Evolutionary conservation across 192 early-diverging fungal species (phyloP).

Genomic region (Coemansia sp.): DNA sequence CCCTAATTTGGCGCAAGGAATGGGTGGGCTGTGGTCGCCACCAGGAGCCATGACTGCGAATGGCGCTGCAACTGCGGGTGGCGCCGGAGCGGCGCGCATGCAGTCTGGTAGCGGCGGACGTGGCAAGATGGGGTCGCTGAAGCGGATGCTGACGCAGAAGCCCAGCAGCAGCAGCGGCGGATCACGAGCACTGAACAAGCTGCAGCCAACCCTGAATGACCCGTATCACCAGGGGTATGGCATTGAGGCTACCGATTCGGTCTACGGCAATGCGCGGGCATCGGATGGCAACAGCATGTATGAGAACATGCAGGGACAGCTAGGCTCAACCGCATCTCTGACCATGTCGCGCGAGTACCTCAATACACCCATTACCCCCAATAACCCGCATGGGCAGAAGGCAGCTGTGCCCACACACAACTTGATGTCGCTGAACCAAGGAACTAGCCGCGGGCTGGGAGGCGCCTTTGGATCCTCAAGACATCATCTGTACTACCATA

Average conservation of each 20-base stretch:
- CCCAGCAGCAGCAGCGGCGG: conserved; percentile 8
- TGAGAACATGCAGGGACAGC: conserved; percentile 17
- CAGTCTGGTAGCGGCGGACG: conserved; percentile 6
- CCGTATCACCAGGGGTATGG: conserved; percentile 54
- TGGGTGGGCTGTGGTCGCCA: conserved; percentile 19
- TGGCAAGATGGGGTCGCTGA: conserved; percentile 45
- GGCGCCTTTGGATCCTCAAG: conserved; percentile 21
- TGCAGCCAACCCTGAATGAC: conserved; percentile 35
- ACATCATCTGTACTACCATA: conserved; percentile 49
- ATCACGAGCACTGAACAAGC: conserved; percentile 7
- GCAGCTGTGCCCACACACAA: conserved; percentile 3
- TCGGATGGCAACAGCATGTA: conserved; percentile 32
- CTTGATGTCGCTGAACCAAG: conserved; percentile 12
- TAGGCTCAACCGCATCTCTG: conserved; percentile 46
- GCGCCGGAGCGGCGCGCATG: not conserved
- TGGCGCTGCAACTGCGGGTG: conserved; percentile 12
- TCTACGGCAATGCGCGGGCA: conserved; percentile 19
- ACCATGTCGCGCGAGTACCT: conserved; percentile 43
- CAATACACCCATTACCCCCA: conserved; percentile 32
- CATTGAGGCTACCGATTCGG: conserved; percentile 29
- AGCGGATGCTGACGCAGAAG: conserved; percentile 51
- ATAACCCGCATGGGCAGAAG: not conserved
- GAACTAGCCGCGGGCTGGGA: conserved; percentile 22
- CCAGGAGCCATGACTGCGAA: conserved; percentile 2
- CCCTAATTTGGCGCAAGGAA: conserved; percentile 41